A percentile compares a stretch with the other conserved stretches of the same genome.
phyloP scores from a whole-genome alignment of 1,284 basidiomycete species.

The Xanthoconium separans region DNA sequence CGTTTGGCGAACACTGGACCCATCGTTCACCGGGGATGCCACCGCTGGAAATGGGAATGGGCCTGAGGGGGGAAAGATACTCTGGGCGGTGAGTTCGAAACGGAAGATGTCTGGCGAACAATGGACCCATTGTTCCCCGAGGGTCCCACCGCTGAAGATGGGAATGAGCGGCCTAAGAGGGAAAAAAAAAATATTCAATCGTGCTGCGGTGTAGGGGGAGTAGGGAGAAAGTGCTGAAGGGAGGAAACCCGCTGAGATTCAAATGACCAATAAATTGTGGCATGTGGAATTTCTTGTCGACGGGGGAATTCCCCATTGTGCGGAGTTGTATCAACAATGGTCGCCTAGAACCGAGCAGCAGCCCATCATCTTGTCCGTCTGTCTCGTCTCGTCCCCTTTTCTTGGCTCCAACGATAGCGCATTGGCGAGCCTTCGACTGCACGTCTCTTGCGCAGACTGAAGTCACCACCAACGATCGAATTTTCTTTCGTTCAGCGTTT shows the following conservation, averaged over 20 bases:
- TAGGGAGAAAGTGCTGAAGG: no score
- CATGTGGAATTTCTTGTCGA: slow-evolving; percentile 14
- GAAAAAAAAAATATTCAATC: neutral
- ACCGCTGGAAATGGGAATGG: no score
- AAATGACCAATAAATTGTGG: slow-evolving; percentile 13
- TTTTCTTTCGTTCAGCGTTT: neutral
- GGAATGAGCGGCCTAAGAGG: neutral
- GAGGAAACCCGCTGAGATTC: slow-evolving; percentile 4
- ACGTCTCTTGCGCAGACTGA: neutral
- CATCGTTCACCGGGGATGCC: no score
- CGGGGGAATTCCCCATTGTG: slow-evolving; percentile 7
- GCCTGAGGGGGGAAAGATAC: neutral
- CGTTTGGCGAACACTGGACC: no score
- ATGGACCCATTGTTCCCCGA: no score
- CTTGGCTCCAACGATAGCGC: neutral
- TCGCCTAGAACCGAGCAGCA: slow-evolving; percentile 3
- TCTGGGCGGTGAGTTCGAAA: no score
- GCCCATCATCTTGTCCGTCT: no score
- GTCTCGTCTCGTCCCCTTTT: neutral
- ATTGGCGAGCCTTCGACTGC: neutral
- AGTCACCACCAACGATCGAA: neutral
- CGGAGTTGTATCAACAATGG: slow-evolving; percentile 14
- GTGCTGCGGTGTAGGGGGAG: no score
- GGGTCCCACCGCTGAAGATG: no score
- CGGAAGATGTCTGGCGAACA: no score